Evolutionary conservation across 179 eudicot genomes (phyloP).

Genomic region (Silene coronaria): DNA sequence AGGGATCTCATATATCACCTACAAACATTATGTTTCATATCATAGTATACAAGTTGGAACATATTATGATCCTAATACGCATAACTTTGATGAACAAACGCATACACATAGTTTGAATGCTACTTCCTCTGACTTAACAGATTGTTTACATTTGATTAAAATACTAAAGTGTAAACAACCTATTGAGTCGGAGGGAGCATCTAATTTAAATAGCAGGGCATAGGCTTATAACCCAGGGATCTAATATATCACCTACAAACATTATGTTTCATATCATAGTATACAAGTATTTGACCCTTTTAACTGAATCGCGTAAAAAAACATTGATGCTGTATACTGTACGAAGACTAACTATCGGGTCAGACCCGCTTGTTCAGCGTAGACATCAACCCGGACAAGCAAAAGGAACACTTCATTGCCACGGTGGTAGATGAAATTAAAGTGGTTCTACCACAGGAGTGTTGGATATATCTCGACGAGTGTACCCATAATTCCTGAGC

Average conservation of each 20-base stretch:
- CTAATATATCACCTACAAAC: background rate
- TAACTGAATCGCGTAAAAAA: background rate
- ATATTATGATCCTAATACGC: too few species aligned
- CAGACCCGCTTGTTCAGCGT: background rate
- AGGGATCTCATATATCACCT: too few species aligned
- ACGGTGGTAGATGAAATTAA: background rate
- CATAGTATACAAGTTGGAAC: too few species aligned
- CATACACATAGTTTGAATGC: too few species aligned
- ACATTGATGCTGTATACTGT: background rate
- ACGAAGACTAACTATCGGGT: background rate
- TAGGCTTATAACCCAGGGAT: background rate
- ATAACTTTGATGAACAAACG: too few species aligned
- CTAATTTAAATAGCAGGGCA: too few species aligned
- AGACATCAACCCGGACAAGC: background rate
- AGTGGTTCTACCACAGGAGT: conserved; percentile 30
- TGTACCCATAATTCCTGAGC: conserved; percentile 48
- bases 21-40: too few species aligned
- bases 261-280: background rate
- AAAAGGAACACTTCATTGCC: background rate
- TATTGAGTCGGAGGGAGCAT: too few species aligned
- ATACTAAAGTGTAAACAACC: too few species aligned
- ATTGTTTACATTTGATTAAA: too few species aligned
- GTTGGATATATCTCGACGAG: conserved; percentile 34
- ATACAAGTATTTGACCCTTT: background rate
- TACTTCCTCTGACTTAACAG: too few species aligned